Evolutionary conservation across 495 filamentous ascomycete genomes (phyloP).

Genomic region (Hypoxylon intermedium): DNA sequence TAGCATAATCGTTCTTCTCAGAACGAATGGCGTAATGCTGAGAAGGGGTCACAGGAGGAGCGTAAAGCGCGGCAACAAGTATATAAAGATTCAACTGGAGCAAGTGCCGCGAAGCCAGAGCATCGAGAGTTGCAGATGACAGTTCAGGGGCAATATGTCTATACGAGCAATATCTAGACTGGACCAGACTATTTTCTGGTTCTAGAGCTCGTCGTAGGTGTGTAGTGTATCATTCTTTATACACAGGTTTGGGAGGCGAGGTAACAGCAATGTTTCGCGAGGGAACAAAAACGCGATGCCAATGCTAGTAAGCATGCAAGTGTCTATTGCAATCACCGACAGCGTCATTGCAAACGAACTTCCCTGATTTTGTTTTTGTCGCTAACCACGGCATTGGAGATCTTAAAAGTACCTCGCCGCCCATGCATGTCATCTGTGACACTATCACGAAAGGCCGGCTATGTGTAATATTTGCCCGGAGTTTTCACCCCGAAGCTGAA

Average conservation of each 20-base stretch:
- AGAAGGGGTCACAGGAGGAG: too few species aligned
- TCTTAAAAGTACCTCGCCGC: background rate
- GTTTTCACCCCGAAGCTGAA: background rate
- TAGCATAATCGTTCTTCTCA: too few species aligned
- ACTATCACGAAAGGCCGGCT: background rate
- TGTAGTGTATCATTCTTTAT: background rate
- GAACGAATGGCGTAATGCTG: too few species aligned
- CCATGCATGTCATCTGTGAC: background rate
- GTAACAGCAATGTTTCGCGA: too few species aligned
- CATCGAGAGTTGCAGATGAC: background rate
- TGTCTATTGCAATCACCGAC: background rate
- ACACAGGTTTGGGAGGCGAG: background rate
- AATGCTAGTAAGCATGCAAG: slow-evolving; percentile 11
- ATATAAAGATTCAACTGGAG: background rate
- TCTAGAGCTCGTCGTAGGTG: background rate
- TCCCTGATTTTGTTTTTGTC: background rate
- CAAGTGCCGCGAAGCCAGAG: background rate
- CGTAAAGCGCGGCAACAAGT: background rate
- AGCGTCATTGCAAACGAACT: background rate
- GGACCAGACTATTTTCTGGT: background rate
- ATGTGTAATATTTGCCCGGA: background rate
- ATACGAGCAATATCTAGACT: background rate
- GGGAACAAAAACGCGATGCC: background rate
- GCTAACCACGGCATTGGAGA: background rate
- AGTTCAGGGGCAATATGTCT: background rate